Base-by-base conservation (phyloP, 495 filamentous ascomycete species). In the Penicillium cinerascens region DNA sequence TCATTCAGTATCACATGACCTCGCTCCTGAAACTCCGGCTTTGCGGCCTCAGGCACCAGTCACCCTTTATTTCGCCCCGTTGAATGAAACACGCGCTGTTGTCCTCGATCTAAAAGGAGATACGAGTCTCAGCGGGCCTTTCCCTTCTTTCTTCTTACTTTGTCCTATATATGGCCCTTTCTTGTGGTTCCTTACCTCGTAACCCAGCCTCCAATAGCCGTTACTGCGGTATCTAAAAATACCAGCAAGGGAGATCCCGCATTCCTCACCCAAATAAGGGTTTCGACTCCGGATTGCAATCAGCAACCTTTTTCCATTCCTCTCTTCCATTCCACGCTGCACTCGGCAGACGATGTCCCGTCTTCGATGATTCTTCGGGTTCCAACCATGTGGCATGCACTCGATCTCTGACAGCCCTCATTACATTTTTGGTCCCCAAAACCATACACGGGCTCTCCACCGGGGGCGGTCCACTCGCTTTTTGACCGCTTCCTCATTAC, bases 401-500 rank as follows among this genome's bases (percentile, higher is more conserved):
- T 64, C 49, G 63, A 63, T 46, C 47, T 61, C 52, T 66, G 60
- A 66, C 63, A 60, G 47, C 54, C 27, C 43, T 57, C 47, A 55
- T 36, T 20, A 49, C 54, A 56, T 63, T 57, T 54, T 49, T 49
- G 20, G 40, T 25, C 38, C 40, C 42, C 54, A 43, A 33, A 13
- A 13, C 42, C 41, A 33, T 51, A 56, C 47, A 51, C 38, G 25
- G 20, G 48, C 51, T 18, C 49, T 58, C 49, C 51, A 57, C 57
- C 53, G 51, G 26, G 51, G 49, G 26, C 52, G 55, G 57, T 58
- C 61, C 58, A 64, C 63, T 55, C 51, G 33, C 21, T 52, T 64
- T 51, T 64, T 66, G 63, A 66, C 63, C 63, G 63, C 63, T 63
- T 44, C 49, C 41, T 45, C 49, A 64, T 57, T 55, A 54, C 58